Evolutionary conservation across 176 grass and related monocot genomes (phyloP).

Genomic region (Ananas comosus): DNA sequence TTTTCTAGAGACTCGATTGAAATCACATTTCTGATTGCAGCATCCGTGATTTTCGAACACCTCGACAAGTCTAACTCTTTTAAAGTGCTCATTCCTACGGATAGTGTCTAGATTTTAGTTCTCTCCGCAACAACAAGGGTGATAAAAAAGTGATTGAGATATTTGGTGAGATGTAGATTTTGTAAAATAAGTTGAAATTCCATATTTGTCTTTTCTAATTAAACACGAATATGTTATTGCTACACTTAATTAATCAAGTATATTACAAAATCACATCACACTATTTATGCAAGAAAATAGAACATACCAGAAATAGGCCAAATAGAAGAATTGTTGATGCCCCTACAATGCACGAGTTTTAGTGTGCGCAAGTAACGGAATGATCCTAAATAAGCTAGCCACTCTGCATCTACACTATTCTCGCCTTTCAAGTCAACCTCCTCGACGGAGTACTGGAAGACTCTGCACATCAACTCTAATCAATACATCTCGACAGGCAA

Average conservation of each 20-base stretch:
- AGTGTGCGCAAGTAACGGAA: conserved; percentile 46
- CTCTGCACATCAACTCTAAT: conserved; percentile 26
- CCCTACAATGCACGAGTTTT: conserved; percentile 65
- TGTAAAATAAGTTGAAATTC: too few relatives aligned
- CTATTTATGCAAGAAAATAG: neutral
- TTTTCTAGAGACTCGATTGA: conserved; percentile 67
- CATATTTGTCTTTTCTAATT: too few relatives aligned
- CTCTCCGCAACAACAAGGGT: neutral
- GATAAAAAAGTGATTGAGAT: too few relatives aligned
- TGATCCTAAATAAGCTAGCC: conserved; percentile 71
- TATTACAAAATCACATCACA: neutral
- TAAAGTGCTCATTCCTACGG: conserved; percentile 56
- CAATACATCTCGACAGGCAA: neutral
- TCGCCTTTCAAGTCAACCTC: conserved; percentile 52
- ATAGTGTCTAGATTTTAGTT: neutral
- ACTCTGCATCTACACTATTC: conserved; percentile 45
- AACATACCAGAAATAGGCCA: conserved; percentile 57
- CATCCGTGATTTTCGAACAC: conserved; percentile 62
- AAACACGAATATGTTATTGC: too few relatives aligned
- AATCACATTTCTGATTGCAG: conserved; percentile 64
- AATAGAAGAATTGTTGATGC: conserved; percentile 43
- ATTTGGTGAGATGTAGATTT: too few relatives aligned
- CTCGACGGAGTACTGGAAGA: conserved; percentile 58
- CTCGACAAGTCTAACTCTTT: conserved; percentile 81
- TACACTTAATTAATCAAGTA: too few relatives aligned